Conservation (phyloP, 2,329 filamentous ascomycete species). For the Aureobasidium melanogenum region DNA sequence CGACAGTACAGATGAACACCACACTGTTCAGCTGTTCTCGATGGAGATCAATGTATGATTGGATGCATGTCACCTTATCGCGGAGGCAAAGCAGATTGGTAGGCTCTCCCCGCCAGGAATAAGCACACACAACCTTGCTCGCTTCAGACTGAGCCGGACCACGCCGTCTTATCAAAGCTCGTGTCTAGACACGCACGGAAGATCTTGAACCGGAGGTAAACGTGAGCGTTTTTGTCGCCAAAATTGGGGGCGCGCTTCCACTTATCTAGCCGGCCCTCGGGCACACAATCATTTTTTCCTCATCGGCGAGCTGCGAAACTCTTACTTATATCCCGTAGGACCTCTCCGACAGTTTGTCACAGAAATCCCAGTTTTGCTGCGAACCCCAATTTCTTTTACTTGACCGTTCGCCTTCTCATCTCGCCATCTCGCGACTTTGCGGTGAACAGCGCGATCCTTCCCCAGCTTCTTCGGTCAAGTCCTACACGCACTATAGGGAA, state of each 20-base stretch:
- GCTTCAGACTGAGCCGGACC: slow-evolving; percentile 7
- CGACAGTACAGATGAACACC: background rate
- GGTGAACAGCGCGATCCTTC: background rate
- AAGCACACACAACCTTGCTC: slow-evolving; percentile 3
- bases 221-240: slow-evolving; percentile 11
- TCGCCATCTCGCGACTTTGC: background rate
- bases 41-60: background rate
- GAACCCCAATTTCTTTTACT: background rate
- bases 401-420: background rate
- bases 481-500: background rate
- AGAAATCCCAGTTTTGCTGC: slow-evolving; percentile 1
- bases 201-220: slow-evolving; percentile 4
- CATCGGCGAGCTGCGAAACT: slow-evolving; percentile 8
- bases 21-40: background rate
- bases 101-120: background rate
- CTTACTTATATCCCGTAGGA: slow-evolving; percentile 8
- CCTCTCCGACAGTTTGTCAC: slow-evolving; percentile 11
- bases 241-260: slow-evolving; percentile 2
- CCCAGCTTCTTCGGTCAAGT: slow-evolving; percentile 4
- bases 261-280: slow-evolving; percentile 9
- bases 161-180: slow-evolving; percentile 11
- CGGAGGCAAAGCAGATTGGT: background rate
- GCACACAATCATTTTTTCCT: slow-evolving; percentile 6
- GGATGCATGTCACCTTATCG: slow-evolving; percentile 3
- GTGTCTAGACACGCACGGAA: slow-evolving; percentile 11